Conservation (phyloP, 202 grass and related monocot species). For the Eragrostis tef region DNA sequence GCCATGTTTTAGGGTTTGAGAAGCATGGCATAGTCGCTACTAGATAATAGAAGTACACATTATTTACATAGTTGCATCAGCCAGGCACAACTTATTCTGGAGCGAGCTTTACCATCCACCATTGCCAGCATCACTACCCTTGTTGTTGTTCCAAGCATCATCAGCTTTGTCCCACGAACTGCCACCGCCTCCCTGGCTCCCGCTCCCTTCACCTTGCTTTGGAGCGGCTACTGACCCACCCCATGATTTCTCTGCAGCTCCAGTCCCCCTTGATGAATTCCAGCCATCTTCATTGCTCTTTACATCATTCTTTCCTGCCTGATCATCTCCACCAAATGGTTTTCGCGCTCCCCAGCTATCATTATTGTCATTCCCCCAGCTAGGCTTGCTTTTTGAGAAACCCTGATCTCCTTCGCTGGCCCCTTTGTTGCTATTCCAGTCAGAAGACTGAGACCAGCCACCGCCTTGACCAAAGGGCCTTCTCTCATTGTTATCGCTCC, state of each 20-base stretch:
- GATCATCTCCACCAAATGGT: constrained; percentile 48
- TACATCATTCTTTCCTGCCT: constrained; percentile 46
- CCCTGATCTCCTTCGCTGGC: constrained; percentile 39
- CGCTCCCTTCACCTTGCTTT: constrained; percentile 13
- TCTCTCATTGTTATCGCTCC: constrained; percentile 52
- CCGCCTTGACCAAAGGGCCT: constrained; percentile 42
- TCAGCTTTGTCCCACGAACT: constrained; percentile 52
- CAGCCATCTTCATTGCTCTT: constrained; percentile 41
- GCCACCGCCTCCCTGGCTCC: constrained; percentile 37
- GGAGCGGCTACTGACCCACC: constrained; percentile 21
- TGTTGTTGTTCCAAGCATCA: constrained; percentile 45
- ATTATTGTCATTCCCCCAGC: constrained; percentile 50
- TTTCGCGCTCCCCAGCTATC: constrained; percentile 41
- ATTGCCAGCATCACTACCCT: constrained; percentile 15
- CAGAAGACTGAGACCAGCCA: constrained; percentile 53
- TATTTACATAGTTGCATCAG: constrained; percentile 38
- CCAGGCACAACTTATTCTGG: constrained; percentile 11
- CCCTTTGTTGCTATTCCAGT: constrained; percentile 47
- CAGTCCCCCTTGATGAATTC: constrained; percentile 24
- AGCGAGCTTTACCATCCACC: constrained; percentile 49
- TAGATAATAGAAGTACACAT: not conserved
- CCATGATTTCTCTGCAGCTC: constrained; percentile 30
- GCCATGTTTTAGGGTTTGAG: no score
- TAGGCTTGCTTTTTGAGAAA: constrained; percentile 45
- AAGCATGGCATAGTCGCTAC: no score